phyloP scores from a whole-genome alignment of 2,329 filamentous ascomycete species.

The Trichoderma aggressivum region DNA sequence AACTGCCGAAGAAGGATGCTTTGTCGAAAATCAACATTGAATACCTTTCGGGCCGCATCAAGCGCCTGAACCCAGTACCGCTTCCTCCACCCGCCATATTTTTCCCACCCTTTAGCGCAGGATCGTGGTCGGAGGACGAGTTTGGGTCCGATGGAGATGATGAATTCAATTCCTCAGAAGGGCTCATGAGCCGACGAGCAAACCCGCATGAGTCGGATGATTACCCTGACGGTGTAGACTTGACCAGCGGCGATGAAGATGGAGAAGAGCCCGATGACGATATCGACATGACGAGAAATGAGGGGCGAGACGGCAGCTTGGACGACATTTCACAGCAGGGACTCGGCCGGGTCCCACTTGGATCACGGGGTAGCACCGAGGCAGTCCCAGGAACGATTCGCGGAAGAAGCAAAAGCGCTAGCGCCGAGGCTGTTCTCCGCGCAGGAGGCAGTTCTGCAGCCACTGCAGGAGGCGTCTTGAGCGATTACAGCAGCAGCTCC shows the following conservation, averaged over 20 bases:
- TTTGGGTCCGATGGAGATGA: constrained; percentile 29
- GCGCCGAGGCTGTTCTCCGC: constrained; percentile 27
- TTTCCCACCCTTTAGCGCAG: constrained; percentile 46
- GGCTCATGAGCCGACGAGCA: constrained; percentile 33
- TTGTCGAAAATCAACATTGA: constrained; percentile 38
- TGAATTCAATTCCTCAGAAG: constrained; percentile 29
- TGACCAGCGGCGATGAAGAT: constrained; percentile 42
- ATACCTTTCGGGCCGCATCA: constrained; percentile 44
- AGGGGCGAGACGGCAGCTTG: not conserved
- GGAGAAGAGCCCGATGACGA: constrained; percentile 40
- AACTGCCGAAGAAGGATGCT: not conserved
- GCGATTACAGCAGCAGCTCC: constrained; percentile 37
- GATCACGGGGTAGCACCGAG: constrained; percentile 32
- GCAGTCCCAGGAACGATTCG: constrained; percentile 32
- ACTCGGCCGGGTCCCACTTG: constrained; percentile 18
- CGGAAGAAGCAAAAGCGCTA: constrained; percentile 33
- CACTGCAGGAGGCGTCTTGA: constrained; percentile 39
- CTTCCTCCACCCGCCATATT: constrained; percentile 53
- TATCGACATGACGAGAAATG: constrained; percentile 32
- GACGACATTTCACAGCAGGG: not conserved
- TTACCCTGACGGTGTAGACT: constrained; percentile 39
- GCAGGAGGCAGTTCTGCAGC: constrained; percentile 38
- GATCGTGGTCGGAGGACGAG: constrained; percentile 34
- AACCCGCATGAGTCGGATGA: constrained; percentile 40
- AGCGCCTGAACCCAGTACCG: constrained; percentile 44